Evolutionary conservation across 2,329 filamentous ascomycete species (phyloP), one percentile per base, ranked within the genome.

Genomic region (Neofusicoccum ribis): DNA sequence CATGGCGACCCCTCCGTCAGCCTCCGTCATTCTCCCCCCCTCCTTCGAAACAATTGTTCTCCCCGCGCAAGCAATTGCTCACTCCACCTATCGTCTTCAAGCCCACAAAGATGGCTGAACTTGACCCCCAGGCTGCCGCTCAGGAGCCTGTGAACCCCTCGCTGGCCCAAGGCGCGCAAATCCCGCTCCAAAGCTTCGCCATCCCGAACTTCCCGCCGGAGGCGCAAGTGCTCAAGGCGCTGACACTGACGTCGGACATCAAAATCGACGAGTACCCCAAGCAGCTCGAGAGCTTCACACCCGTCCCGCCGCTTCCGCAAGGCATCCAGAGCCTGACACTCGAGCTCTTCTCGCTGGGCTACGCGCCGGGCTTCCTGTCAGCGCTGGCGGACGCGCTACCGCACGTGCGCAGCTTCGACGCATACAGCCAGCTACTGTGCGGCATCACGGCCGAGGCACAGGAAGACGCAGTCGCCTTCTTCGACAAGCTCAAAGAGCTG

Each of bases 161-260:
- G 20, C 64, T 69, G 47, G 76, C 80, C 5, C 76, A 77, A 68
- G 80, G 78, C 36, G 81, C 81, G 23, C 81, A 83, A 60, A 80
- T 83, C 37, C 79, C 81, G 0, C 74, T 84, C 39, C 74, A 80
- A 65, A 71, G 72, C 66, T 84, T 84, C 74, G 74, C 71, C 17
- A 71, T 83, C 14, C 81, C 82, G 3, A 70, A 73, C 56, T 83
- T 83, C 68, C 81, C 81, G 2, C 71, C 75, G 0, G 72, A 79
- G 70, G 80, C 81, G 5, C 73, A 71, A n/a, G 71, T 70, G n/a
- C 75, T 83, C 54, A 76, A 76, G 64, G 76, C 80, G 34, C 71
- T 84, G 15, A 83, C 80, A 27, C 71, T 84, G n/a, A 83, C 81
- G 50, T 78, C 77, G 49, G 81, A 82, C 70, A 82, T 84, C 72